Evolutionary conservation across 148 eudicot species (phyloP).

Genomic region (Camellia granthamiana): DNA sequence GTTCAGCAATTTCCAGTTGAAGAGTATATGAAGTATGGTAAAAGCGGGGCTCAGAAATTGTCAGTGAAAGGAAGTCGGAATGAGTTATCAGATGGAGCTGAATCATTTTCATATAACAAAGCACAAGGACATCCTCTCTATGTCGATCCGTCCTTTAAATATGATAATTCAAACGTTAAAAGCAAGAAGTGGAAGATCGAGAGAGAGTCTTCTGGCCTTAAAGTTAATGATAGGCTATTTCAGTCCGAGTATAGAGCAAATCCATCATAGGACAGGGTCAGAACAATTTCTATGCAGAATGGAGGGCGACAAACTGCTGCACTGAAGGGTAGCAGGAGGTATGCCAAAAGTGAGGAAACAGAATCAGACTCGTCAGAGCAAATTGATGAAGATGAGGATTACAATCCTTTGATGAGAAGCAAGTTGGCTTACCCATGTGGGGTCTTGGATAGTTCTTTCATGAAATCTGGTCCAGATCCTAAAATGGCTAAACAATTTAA

Average conservation of each 20-base stretch:
- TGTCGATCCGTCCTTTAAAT: slow-evolving; percentile 33
- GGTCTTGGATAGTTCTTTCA: slow-evolving; percentile 20
- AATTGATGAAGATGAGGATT: slow-evolving; percentile 37
- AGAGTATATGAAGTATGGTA: slow-evolving; percentile 43
- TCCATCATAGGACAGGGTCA: slow-evolving; percentile 35
- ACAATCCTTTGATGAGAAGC: slow-evolving; percentile 71
- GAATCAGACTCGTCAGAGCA: slow-evolving; percentile 87
- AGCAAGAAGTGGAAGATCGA: slow-evolving; percentile 49
- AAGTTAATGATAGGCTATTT: slow-evolving; percentile 33
- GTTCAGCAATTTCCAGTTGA: slow-evolving; percentile 34
- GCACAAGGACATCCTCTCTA: slow-evolving; percentile 34
- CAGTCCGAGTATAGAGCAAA: slow-evolving; percentile 44
- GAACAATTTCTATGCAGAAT: slow-evolving; percentile 35
- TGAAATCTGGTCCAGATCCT: slow-evolving; percentile 29
- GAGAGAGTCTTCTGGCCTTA: slow-evolving; percentile 37
- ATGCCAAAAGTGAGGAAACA: slow-evolving; percentile 61
- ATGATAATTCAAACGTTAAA: slow-evolving; percentile 36
- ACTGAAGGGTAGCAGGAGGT: slow-evolving; percentile 33
- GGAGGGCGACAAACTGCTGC: slow-evolving; percentile 43
- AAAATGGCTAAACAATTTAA: slow-evolving; percentile 41
- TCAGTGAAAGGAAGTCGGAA: slow-evolving; percentile 41
- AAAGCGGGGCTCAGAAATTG: slow-evolving; percentile 32
- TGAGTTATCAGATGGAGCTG: slow-evolving; percentile 41
- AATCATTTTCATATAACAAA: slow-evolving; percentile 37
- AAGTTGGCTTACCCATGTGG: slow-evolving; percentile 53